Evolutionary conservation across 352 stramenopile species (phyloP).

Genomic region (Phytophthora rubi): DNA sequence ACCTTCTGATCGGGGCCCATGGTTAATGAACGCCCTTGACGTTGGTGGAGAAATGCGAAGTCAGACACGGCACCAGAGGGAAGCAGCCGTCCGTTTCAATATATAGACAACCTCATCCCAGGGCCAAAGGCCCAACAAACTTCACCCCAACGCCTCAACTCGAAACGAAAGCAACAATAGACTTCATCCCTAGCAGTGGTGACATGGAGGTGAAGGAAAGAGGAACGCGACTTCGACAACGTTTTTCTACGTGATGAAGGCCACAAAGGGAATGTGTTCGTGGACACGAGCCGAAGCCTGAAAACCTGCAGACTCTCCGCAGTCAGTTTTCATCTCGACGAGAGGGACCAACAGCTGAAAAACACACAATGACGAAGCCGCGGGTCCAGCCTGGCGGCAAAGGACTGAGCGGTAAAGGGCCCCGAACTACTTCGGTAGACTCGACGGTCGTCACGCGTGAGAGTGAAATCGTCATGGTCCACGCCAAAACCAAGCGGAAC

Average conservation of each 20-base stretch:
- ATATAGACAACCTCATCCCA: constrained; percentile 7
- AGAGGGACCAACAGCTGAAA: not conserved
- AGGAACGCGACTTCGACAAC: not conserved
- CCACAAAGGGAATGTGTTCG: not conserved
- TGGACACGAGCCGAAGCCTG: not conserved
- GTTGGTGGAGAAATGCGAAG: constrained; percentile 12
- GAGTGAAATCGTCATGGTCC: constrained; percentile 7
- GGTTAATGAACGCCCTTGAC: not conserved
- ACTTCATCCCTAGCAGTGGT: not conserved
- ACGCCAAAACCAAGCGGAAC: constrained; percentile 1
- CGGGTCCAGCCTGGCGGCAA: not conserved
- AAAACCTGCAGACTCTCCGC: not conserved
- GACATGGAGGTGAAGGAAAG: not conserved
- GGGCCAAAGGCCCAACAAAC: not conserved
- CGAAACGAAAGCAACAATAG: constrained; percentile 6
- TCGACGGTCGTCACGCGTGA: constrained; percentile 9
- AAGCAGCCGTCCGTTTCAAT: constrained; percentile 27
- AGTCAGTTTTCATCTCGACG: not conserved
- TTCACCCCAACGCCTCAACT: constrained; percentile 2
- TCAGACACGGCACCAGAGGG: not conserved
- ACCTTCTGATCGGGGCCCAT: constrained; percentile 34
- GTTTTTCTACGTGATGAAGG: not conserved
- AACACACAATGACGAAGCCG: not conserved
- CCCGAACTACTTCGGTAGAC: not conserved
- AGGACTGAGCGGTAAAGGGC: not conserved